These are phyloP conservation scores for Botrytis galanthina DNA, from an alignment of 2,329 filamentous ascomycete species.

Conservation along the genomic window DNA sequence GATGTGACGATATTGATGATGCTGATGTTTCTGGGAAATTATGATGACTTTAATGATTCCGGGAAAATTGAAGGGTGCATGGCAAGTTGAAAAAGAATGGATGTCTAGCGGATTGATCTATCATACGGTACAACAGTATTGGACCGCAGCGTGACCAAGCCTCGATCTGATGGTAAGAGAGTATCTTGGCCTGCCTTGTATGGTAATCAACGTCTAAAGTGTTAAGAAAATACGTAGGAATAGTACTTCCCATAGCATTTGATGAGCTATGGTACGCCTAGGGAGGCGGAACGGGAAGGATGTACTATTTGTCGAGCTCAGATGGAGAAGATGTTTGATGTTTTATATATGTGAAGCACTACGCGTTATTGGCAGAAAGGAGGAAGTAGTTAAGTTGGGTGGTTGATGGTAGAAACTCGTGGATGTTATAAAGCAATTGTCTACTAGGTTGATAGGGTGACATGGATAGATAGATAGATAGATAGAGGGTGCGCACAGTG, in stretches of 20 bases:
- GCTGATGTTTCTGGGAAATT: background rate
- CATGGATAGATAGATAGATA: background rate
- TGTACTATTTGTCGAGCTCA: background rate
- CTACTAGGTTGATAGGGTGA: background rate
- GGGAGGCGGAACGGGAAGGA: background rate
- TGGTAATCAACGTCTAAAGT: background rate
- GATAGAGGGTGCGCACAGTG: background rate
- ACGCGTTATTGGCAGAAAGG: background rate
- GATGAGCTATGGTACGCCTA: background rate
- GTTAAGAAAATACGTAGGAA: background rate
- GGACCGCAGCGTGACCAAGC: background rate
- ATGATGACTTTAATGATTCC: background rate
- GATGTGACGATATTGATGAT: background rate
- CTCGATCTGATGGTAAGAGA: background rate
- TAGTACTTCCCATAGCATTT: background rate
- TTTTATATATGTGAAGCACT: background rate
- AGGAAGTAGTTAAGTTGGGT: background rate
- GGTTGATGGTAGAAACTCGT: background rate
- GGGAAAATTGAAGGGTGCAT: background rate
- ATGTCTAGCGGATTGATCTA: background rate
- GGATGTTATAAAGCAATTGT: background rate
- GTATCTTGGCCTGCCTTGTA: background rate
- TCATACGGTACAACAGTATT: background rate
- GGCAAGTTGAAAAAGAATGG: background rate
- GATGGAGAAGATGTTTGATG: background rate